A percentile compares a stretch with the other conserved stretches of the same genome.
Evolutionary conservation across 2,329 filamentous ascomycete genomes (phyloP).

Genomic region (Alternaria sp.): DNA sequence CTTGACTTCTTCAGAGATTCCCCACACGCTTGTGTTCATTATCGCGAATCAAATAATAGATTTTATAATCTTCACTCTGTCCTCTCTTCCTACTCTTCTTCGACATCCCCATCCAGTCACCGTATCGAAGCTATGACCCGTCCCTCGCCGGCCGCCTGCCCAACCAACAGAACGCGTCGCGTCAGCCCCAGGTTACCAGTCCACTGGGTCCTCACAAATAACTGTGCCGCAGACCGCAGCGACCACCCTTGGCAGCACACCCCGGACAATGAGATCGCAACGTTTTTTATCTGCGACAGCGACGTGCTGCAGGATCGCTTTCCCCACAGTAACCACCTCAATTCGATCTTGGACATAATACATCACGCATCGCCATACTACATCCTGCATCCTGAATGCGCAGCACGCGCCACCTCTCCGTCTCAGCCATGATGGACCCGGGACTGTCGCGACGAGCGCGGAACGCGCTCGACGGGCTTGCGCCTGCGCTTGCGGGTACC

Average conservation of each 20-base stretch:
- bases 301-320: not conserved
- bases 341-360: too few species aligned
- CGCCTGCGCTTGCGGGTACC: not conserved
- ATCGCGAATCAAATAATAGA: not conserved
- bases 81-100: not conserved
- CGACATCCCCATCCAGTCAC: not conserved
- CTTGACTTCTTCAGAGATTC: conserved; percentile 15
- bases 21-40: conserved; percentile 15
- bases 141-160: not conserved
- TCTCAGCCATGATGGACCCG: conserved; percentile 26
- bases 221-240: conserved; percentile 14
- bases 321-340: not conserved
- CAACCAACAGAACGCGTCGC: conserved; percentile 5
- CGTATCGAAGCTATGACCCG: not conserved
- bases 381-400: not conserved
- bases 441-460: conserved; percentile 35
- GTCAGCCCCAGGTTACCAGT: conserved; percentile 11
- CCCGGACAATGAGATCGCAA: not conserved
- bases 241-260: conserved; percentile 3
- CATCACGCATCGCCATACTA: not conserved
- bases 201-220: conserved; percentile 3
- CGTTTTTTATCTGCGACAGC: not conserved
- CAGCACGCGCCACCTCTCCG: conserved; percentile 1
- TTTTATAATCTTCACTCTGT: not conserved
- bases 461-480: conserved; percentile 21